Base-by-base conservation (phyloP, 2,329 filamentous ascomycete genomes). In the Neonectria coccinea region DNA sequence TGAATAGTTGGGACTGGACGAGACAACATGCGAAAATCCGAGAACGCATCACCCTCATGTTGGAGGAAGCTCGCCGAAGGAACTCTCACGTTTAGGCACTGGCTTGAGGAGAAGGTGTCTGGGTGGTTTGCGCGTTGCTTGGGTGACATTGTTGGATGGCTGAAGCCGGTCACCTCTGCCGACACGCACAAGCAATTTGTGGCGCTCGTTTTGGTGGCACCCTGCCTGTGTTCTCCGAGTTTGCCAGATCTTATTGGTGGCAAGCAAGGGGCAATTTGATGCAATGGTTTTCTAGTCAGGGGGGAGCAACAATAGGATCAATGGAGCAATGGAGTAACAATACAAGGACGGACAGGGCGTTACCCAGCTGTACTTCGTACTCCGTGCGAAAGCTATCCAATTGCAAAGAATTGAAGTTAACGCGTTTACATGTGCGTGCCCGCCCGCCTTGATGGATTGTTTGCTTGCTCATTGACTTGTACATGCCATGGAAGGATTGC, bases 241-340 rank as follows among this genome's bases (percentile, higher is more conserved):
- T 42, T 59, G 56, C 56, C 48, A 45, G 56, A 25, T 36, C 45
- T 59, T 14, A 31, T 33, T 41, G 47, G 44, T 50, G n/a, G 55
- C 33, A 45, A 50, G 36, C 10, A 31, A 58, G 45, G 39, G 22
- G n/a, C 11, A 27, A 22, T 31, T 41, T 42, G 56, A 31, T n/a
- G 20, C 45, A 12, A 29, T 45, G 20, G 8, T 5, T 41, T 20
- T 29, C 31, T 29, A 25, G 8, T 20, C 27, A 20, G 10, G 22
- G 10, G 22, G 29, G 51, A 14, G 27, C 33, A 41, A 36, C 48
- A n/a, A 47, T 7, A 16, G 36, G 14, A 39, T 5, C 5, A 16
- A 39, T 25, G 20, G 20, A 25, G 22, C 22, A 22, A 20, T 20
- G 20, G 20, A 22, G 20, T 20, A 47, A 25, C 5, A 47, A 47